Conservation (phyloP, 2,329 filamentous ascomycete species). For the Camptophora hylomeconis region DNA sequence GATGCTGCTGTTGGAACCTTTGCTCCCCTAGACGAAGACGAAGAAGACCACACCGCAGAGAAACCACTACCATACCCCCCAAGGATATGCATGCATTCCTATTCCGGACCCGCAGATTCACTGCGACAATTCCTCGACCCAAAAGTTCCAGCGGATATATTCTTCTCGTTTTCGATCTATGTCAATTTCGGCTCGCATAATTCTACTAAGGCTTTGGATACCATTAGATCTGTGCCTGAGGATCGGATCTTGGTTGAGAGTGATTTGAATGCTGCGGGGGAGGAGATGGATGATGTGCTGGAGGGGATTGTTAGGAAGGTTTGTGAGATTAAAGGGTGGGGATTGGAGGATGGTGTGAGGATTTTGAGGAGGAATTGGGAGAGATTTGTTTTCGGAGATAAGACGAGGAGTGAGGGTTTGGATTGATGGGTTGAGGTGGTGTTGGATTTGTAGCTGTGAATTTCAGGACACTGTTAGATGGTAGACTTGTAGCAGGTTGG, state of each 20-base stretch:
- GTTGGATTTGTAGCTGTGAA: too few species aligned
- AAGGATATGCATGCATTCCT: constrained; percentile 86
- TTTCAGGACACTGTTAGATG: too few species aligned
- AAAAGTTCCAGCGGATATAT: constrained; percentile 61
- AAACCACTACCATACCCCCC: constrained; percentile 59
- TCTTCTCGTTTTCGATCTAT: constrained; percentile 73
- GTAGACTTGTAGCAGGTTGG: too few species aligned
- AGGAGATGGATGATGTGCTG: constrained; percentile 63
- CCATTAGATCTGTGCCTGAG: constrained; percentile 61
- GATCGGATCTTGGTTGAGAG: constrained; percentile 76
- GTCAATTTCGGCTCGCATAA: constrained; percentile 58
- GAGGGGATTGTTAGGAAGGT: constrained; percentile 65
- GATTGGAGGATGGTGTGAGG: constrained; percentile 54
- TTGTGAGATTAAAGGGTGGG: constrained; percentile 68
- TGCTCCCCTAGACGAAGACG: constrained; percentile 21
- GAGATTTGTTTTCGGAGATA: constrained; percentile 56
- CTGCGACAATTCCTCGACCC: constrained; percentile 66
- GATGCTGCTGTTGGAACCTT: constrained; percentile 20
- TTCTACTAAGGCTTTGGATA: constrained; percentile 47
- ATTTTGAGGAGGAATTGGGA: constrained; percentile 63
- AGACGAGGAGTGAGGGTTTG: not conserved
- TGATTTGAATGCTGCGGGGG: constrained; percentile 72
- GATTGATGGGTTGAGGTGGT: too few species aligned
- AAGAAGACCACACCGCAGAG: constrained; percentile 14
- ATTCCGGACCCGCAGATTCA: constrained; percentile 63